Conservation (phyloP, 2,329 filamentous ascomycete genomes). For the Colletotrichum eremochloae region DNA sequence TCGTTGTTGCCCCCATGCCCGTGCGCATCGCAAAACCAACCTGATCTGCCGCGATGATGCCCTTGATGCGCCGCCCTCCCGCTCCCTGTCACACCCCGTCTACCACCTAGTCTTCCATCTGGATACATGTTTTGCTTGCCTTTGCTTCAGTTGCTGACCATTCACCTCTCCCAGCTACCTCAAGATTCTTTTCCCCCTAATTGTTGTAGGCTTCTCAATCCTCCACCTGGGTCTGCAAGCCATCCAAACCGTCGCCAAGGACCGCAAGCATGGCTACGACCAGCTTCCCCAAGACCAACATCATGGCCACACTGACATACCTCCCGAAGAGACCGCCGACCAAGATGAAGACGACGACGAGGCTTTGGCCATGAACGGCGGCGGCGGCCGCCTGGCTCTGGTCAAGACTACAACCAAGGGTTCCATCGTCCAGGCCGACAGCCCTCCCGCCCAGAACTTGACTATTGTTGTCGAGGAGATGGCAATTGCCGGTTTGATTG, state of each 20-base stretch:
- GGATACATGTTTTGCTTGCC: background rate
- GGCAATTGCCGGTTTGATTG: conserved; percentile 79
- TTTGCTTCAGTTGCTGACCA: conserved; percentile 5
- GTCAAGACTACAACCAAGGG: conserved; percentile 72
- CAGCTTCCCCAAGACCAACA: conserved; percentile 61
- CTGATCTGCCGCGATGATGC: background rate
- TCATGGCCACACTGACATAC: conserved; percentile 64
- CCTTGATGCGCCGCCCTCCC: background rate
- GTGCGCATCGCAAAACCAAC: conserved; percentile 13
- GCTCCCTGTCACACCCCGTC: background rate
- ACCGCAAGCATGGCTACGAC: conserved; percentile 69
- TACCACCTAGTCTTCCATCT: too few relatives aligned
- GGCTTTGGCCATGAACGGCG: conserved; percentile 65
- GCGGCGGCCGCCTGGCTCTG: conserved; percentile 69
- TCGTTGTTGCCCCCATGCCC: conserved; percentile 15
- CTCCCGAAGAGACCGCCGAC: conserved; percentile 60
- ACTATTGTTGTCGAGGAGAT: conserved; percentile 81
- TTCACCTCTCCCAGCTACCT: conserved; percentile 72
- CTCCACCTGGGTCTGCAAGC: conserved; percentile 73
- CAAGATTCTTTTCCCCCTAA: conserved; percentile 82
- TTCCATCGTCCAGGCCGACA: conserved; percentile 77
- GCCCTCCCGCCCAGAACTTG: conserved; percentile 78
- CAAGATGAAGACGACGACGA: conserved; percentile 65
- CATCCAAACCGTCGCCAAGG: conserved; percentile 65
- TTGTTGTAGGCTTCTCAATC: conserved; percentile 78